Conservation (phyloP, 225 moss, liverwort and hornwort genomes). For the Pseudoscleropodium purum region DNA sequence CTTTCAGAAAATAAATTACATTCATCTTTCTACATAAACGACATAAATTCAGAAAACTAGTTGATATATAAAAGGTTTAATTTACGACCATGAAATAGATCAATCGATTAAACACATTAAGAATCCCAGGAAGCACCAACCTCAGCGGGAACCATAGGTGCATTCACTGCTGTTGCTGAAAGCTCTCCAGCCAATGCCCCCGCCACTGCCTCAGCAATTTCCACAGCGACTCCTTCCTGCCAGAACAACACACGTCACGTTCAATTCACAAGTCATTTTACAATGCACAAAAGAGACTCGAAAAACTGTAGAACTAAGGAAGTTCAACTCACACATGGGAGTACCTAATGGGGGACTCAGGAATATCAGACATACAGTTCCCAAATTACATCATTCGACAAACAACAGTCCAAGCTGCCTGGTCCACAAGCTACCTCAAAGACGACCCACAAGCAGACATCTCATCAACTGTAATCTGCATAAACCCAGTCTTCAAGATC, state of each 20-base stretch:
- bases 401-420: neutral
- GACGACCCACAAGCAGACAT: neutral
- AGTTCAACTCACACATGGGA: neutral
- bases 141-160: conserved; percentile 97
- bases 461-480: neutral
- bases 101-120: neutral
- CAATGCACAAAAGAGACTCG: neutral
- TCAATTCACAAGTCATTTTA: neutral
- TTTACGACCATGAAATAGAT: neutral
- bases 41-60: neutral
- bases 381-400: neutral
- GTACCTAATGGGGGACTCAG: neutral
- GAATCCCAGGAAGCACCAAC: conserved; percentile 10
- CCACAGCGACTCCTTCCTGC: conserved; percentile 98
- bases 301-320: neutral
- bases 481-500: neutral
- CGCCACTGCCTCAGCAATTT: conserved; percentile 93
- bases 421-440: neutral
- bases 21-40: neutral
- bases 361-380: neutral
- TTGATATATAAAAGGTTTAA: neutral
- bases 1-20: neutral
- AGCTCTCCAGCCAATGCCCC: conserved; percentile 93
- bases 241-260: neutral
- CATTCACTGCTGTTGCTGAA: conserved; percentile 91